phyloP scores from a whole-genome alignment of 371 early-diverging fungal species.

The Mucor sp. region DNA sequence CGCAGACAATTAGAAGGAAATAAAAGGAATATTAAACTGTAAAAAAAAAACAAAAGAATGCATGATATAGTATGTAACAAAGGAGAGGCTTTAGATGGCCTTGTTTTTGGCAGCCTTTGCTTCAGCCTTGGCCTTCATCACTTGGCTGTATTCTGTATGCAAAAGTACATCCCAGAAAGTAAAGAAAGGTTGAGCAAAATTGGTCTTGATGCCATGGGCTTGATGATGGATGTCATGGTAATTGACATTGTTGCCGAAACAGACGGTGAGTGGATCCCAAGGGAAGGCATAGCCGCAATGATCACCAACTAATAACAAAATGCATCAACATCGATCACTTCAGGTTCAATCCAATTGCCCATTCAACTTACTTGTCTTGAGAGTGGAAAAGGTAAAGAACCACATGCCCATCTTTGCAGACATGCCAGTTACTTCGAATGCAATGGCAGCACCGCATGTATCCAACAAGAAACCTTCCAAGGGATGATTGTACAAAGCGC shows the following conservation, averaged over 20 bases:
- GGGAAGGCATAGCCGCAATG: slow-evolving; percentile 78
- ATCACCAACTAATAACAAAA: slow-evolving; percentile 55
- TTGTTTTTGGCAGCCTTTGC: slow-evolving; percentile 12
- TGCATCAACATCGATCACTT: neutral
- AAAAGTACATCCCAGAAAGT: slow-evolving; percentile 73
- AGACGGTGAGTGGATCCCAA: slow-evolving; percentile 63
- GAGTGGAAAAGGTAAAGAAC: slow-evolving; percentile 69
- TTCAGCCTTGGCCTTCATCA: slow-evolving; percentile 25
- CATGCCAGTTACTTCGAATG: slow-evolving; percentile 68
- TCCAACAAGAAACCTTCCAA: slow-evolving; percentile 77
- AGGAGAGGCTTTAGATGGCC: neutral
- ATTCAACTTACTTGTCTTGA: slow-evolving; percentile 60
- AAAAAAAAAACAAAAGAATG: neutral
- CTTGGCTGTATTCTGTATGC: slow-evolving; percentile 43
- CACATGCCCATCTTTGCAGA: slow-evolving; percentile 65
- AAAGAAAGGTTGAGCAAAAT: slow-evolving; percentile 70
- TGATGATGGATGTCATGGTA: slow-evolving; percentile 70
- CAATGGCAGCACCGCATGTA: slow-evolving; percentile 69
- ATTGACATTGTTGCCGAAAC: slow-evolving; percentile 67
- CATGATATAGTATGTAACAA: neutral
- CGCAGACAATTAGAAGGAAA: neutral
- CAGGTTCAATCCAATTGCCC: neutral
- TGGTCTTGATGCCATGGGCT: slow-evolving; percentile 59
- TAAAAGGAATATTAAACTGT: neutral
- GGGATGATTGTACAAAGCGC: slow-evolving; percentile 80